A percentile compares a stretch with the other conserved stretches of the same genome.
phyloP scores from a whole-genome alignment of 805 yeast genomes.

The Spathaspora hagerdaliae region DNA sequence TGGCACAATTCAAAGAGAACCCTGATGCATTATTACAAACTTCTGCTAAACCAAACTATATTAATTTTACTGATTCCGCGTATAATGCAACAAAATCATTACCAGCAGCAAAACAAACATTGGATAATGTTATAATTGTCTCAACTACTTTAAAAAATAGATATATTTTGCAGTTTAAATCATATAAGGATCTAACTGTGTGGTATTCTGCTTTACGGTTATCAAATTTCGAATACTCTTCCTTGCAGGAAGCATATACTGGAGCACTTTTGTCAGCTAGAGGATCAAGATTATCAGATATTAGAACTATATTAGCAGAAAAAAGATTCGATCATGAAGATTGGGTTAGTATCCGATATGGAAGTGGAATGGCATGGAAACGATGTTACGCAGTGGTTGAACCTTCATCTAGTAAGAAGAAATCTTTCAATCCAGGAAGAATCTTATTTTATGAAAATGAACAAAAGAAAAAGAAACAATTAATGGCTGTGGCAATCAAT shows the following conservation, averaged over 20 bases:
- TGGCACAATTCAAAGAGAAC: conserved; percentile 50
- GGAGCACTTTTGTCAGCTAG: conserved; percentile 91
- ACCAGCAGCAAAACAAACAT: conserved; percentile 60
- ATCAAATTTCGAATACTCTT: conserved; percentile 72
- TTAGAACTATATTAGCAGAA: conserved; percentile 78
- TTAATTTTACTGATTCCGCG: conserved; percentile 87
- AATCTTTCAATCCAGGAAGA: conserved; percentile 53
- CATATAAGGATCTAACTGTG: conserved; percentile 55
- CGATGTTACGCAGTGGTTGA: conserved; percentile 88
- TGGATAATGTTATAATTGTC: conserved; percentile 77
- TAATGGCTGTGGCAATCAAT: conserved; percentile 73
- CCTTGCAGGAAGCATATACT: conserved; percentile 92
- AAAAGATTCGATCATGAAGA: conserved; percentile 86
- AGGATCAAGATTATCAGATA: conserved; percentile 84
- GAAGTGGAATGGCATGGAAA: conserved; percentile 97
- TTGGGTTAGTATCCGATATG: conserved; percentile 93
- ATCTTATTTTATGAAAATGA: conserved; percentile 81
- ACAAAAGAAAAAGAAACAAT: conserved; percentile 61
- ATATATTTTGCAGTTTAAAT: conserved; percentile 72
- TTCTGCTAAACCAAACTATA: conserved; percentile 76
- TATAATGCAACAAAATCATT: conserved; percentile 67
- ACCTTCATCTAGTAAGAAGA: conserved; percentile 54
- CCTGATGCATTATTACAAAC: conserved; percentile 54
- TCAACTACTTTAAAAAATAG: conserved; percentile 92
- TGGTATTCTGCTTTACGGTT: conserved; percentile 87